phyloP scores from a whole-genome alignment of 208 protist genomes.

The Leishmania guyanensis region DNA sequence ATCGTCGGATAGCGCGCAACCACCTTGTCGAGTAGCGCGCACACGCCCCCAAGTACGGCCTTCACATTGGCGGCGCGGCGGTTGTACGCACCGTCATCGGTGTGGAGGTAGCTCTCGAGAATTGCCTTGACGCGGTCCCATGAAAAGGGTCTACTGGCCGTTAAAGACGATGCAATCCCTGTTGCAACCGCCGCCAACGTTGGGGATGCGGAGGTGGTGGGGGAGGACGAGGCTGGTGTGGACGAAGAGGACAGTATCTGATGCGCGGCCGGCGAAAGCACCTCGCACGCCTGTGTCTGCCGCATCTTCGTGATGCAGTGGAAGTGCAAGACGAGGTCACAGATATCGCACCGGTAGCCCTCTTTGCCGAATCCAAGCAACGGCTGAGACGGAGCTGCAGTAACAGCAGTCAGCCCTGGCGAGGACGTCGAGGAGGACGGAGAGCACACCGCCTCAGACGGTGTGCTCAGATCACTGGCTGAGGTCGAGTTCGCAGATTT shows the following conservation, averaged over 20 bases:
- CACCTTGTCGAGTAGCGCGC: conserved; percentile 40
- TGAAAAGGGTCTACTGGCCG: conserved; percentile 6
- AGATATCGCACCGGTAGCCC: conserved; percentile 48
- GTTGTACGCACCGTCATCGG: conserved; percentile 5
- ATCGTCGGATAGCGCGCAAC: conserved; percentile 37
- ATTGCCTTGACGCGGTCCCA: conserved; percentile 20
- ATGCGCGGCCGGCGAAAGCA: conserved; percentile 19
- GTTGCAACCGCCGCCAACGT: not conserved
- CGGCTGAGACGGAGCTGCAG: conserved; percentile 11
- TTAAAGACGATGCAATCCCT: not conserved
- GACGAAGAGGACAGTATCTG: not conserved
- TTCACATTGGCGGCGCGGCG: conserved; percentile 35
- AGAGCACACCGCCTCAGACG: not conserved
- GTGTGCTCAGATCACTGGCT: not conserved
- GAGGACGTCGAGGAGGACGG: not conserved
- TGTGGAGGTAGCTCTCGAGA: conserved; percentile 21
- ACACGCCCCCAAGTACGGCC: conserved; percentile 38
- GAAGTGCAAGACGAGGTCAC: conserved; percentile 38
- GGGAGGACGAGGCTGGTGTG: not conserved
- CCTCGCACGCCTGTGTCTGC: conserved; percentile 21
- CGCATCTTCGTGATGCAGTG: conserved; percentile 40
- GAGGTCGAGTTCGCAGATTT: not conserved
- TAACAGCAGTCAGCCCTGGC: not conserved
- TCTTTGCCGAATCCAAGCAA: conserved; percentile 46
- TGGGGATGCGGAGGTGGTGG: not conserved